These are phyloP conservation scores for Arthrobotrys pseudoclavata DNA, from an alignment of 2,329 filamentous ascomycete genomes.

Conservation along the genomic window DNA sequence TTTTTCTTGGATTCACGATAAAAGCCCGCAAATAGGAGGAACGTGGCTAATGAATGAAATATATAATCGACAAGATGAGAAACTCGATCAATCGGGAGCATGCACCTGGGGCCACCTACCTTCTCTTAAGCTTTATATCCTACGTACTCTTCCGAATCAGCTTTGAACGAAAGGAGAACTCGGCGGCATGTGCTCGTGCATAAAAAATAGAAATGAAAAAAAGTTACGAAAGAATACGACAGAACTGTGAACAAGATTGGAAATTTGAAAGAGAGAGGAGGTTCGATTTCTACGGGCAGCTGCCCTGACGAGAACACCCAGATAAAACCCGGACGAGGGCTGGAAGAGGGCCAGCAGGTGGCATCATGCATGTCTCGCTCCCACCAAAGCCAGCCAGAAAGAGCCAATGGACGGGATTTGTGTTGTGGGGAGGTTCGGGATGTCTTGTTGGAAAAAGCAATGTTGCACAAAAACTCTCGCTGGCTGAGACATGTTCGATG, in stretches of 20 bases:
- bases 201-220: slow-evolving; percentile 19
- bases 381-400: slow-evolving; percentile 45
- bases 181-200: slow-evolving; percentile 48
- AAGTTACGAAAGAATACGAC: slow-evolving; percentile 25
- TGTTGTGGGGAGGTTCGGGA: slow-evolving; percentile 46
- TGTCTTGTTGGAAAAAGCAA: slow-evolving; percentile 52
- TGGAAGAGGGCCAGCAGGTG: slow-evolving; percentile 42
- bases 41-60: not conserved
- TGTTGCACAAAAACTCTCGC: slow-evolving; percentile 25
- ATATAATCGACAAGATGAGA: slow-evolving; percentile 11
- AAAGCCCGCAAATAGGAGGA: not conserved
- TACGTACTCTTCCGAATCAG: slow-evolving; percentile 10
- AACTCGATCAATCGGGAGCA: slow-evolving; percentile 25
- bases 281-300: slow-evolving; percentile 39
- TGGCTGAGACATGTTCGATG: slow-evolving; percentile 40
- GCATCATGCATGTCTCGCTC: slow-evolving; percentile 56
- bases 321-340: slow-evolving; percentile 2
- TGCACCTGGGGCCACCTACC: slow-evolving; percentile 23
- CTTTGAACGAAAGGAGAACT: slow-evolving; percentile 3
- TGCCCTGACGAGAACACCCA: slow-evolving; percentile 32
- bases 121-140: slow-evolving; percentile 39
- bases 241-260: slow-evolving; percentile 35
- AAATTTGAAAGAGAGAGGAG: slow-evolving; percentile 51
- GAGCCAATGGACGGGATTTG: slow-evolving; percentile 28
- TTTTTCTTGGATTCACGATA: not conserved